Evolutionary conservation across 2,329 filamentous ascomycete species (phyloP).

Genomic region (Epichloe sylvatica): DNA sequence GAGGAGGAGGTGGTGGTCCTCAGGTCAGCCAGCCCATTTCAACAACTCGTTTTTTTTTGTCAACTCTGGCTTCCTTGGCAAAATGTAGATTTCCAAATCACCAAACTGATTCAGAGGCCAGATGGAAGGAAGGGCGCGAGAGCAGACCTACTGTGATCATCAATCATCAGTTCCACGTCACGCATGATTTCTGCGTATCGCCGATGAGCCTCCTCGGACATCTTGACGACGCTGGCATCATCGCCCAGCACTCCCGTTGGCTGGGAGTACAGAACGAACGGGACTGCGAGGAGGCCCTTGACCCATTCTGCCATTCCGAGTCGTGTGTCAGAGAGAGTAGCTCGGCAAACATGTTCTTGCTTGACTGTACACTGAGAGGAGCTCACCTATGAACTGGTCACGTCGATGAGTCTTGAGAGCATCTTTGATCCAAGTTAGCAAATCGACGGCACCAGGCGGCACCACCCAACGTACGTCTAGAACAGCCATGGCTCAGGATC

Average conservation of each 20-base stretch:
- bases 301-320: slow-evolving; percentile 64
- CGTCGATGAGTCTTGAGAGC: slow-evolving; percentile 70
- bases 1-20: too few relatives aligned
- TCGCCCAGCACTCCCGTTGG: slow-evolving; percentile 75
- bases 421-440: slow-evolving; percentile 24
- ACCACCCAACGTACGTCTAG: too few relatives aligned
- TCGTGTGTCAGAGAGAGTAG: neutral
- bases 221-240: slow-evolving; percentile 50
- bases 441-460: too few relatives aligned
- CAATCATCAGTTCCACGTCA: slow-evolving; percentile 82
- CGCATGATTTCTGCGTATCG: slow-evolving; percentile 91
- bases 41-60: too few relatives aligned
- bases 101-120: too few relatives aligned
- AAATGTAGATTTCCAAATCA: too few relatives aligned
- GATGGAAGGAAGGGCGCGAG: neutral
- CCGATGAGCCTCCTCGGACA: slow-evolving; percentile 67
- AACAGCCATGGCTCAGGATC: too few relatives aligned
- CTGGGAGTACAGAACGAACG: slow-evolving; percentile 92
- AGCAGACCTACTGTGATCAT: slow-evolving; percentile 61
- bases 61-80: too few relatives aligned
- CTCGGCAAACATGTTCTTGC: too few relatives aligned
- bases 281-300: slow-evolving; percentile 84
- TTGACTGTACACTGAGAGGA: too few relatives aligned
- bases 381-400: slow-evolving; percentile 70
- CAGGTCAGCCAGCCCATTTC: neutral